These are phyloP conservation scores for Hyaloscypha bicolor DNA, from an alignment of 495 filamentous ascomycete species.

Conservation along the genomic window DNA sequence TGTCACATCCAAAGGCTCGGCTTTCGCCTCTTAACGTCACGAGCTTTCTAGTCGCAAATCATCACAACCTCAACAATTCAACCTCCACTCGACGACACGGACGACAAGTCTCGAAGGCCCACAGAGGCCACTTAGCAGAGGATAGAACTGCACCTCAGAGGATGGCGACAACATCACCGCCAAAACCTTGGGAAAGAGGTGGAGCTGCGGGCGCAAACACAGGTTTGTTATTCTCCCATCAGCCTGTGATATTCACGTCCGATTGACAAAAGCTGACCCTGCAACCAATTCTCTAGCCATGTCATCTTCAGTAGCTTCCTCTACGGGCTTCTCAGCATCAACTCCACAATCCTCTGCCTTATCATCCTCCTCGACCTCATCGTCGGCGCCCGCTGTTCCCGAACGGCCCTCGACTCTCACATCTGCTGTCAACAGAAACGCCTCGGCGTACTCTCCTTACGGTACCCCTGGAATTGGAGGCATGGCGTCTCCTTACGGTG, in stretches of 20 bases:
- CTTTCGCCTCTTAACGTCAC: constrained; percentile 11
- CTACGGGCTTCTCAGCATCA: constrained; percentile 22
- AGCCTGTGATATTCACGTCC: neutral
- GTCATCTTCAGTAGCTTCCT: constrained; percentile 11
- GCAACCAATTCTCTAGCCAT: constrained; percentile 23
- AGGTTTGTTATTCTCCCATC: constrained; percentile 46
- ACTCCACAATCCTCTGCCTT: constrained; percentile 41
- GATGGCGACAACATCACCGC: constrained; percentile 62
- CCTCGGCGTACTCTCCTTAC: constrained; percentile 81
- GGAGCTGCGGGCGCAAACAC: constrained; percentile 60
- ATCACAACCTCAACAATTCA: neutral
- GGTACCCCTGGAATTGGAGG: constrained; percentile 60
- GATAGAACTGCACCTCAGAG: neutral
- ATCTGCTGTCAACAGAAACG: constrained; percentile 78
- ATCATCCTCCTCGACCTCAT: constrained; percentile 46
- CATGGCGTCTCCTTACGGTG: constrained; percentile 60
- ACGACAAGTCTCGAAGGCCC: neutral
- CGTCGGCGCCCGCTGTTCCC: constrained; percentile 63
- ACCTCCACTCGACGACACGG: neutral
- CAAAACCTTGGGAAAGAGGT: constrained; percentile 92
- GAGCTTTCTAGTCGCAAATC: neutral
- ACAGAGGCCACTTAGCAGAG: neutral
- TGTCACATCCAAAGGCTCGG: neutral
- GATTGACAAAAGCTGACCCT: constrained; percentile 9
- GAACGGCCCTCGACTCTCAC: constrained; percentile 75